Conservation (phyloP, 1,284 basidiomycete genomes). For the Earliella scabrosa region DNA sequence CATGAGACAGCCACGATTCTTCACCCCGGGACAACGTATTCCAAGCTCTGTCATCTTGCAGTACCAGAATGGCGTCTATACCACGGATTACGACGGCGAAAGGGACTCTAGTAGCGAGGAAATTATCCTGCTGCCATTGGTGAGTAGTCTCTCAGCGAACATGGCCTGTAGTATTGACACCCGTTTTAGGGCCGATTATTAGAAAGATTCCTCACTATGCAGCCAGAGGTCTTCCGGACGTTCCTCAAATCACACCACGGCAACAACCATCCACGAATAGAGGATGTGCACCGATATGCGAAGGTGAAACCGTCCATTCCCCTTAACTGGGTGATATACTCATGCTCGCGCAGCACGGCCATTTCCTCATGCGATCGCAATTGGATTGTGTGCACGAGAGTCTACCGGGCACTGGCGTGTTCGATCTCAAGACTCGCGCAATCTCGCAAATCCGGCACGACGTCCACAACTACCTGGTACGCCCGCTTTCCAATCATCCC, state of each 20-base stretch:
- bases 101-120: conserved; percentile 60
- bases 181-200: conserved; percentile 76
- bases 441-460: conserved; percentile 87
- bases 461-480: conserved; percentile 80
- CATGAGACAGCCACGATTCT: conserved; percentile 54
- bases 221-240: conserved; percentile 66
- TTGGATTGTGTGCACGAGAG: conserved; percentile 86
- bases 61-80: conserved; percentile 71
- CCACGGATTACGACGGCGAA: conserved; percentile 75
- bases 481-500: conserved; percentile 8
- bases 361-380: conserved; percentile 93
- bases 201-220: conserved; percentile 86
- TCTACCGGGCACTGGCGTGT: conserved; percentile 89
- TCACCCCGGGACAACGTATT: conserved; percentile 83
- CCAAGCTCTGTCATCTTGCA: conserved; percentile 77
- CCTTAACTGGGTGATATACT: not conserved
- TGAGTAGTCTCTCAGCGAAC: conserved; percentile 39
- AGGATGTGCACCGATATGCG: conserved; percentile 69
- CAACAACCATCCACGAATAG: conserved; percentile 37
- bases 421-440: conserved; percentile 96
- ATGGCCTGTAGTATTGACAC: not conserved
- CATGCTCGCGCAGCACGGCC: conserved; percentile 54
- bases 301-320: conserved; percentile 56
- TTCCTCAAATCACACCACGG: conserved; percentile 55
- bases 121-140: conserved; percentile 76